Evolutionary conservation across 2,329 filamentous ascomycete species (phyloP).

Genomic region (Curvularia sp.): DNA sequence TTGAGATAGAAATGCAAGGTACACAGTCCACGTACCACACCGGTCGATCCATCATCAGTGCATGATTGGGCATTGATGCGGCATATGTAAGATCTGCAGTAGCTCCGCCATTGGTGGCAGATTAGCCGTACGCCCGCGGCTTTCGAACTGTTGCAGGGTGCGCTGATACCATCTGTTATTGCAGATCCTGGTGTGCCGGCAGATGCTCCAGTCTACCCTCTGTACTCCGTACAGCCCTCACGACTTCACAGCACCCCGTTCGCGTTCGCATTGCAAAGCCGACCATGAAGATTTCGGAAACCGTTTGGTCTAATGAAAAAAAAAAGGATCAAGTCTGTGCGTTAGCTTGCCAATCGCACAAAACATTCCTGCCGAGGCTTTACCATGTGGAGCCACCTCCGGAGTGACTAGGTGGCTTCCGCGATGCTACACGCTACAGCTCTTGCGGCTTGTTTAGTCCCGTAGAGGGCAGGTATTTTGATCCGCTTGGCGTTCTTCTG

Average conservation of each 20-base stretch:
- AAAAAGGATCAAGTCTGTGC: background rate
- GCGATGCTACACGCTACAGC: constrained; percentile 3
- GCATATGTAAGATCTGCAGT: constrained; percentile 1
- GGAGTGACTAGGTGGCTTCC: constrained; percentile 4
- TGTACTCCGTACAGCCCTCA: background rate
- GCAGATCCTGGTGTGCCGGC: constrained; percentile 9
- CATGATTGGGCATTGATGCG: constrained; percentile 5
- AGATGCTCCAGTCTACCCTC: background rate
- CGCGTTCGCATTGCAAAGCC: constrained; percentile 5
- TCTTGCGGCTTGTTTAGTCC: constrained; percentile 1
- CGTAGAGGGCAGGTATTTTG: background rate
- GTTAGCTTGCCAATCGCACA: constrained; percentile 10
- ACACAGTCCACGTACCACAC: constrained; percentile 11
- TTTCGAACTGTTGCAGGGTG: constrained; percentile 5
- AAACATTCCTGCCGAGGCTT: constrained; percentile 1
- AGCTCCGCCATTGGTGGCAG: constrained; percentile 9
- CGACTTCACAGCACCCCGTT: constrained; percentile 1
- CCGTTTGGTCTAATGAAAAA: constrained; percentile 9
- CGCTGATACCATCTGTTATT: constrained; percentile 4
- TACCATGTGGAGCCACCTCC: constrained; percentile 11
- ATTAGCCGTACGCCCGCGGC: constrained; percentile 12
- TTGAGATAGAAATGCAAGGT: constrained; percentile 16
- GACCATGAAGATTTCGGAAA: constrained; percentile 6
- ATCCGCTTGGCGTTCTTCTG: background rate
- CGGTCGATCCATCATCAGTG: constrained; percentile 10